Base-by-base conservation (phyloP, 2,329 filamentous ascomycete species). In the Kalaharituber pfeilii region DNA sequence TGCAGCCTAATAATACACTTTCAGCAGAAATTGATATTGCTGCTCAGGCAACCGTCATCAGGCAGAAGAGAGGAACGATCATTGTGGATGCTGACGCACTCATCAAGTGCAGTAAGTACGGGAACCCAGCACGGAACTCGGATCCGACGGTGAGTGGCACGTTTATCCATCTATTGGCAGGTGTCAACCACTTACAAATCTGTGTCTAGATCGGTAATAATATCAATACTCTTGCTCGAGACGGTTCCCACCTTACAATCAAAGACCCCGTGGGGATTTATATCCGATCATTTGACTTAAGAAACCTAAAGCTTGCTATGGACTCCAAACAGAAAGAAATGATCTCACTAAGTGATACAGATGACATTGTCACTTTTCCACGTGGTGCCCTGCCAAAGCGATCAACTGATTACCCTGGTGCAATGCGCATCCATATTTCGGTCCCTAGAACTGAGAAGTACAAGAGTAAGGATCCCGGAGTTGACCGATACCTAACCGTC, bases 21-120 rank as follows among this genome's bases (percentile, higher is more conserved):
- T 13, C 36, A 27, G 55, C 56, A 4, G 56, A 58, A 30, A 57
- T 58, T 13, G 56, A 58, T 45, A 58, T 58, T 33, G 36, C 55
- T 7, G 56, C 55, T 3, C 56, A 58, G 25, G 55, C 55, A 20
- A 58, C 56, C 24, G 51, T 58, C 24, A 33, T 54, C 15, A 50
- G 56, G 24, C n/a, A 9, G 9, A 36, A 36, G 30, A 36, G 18
- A 9, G 26, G 42, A 13, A 13, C 29, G 6, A 9, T 18, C 9
- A 52, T 58, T n/a, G 52, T 45, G 5, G 55, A 58, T 24, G 11
- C 51, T 9, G 18, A 53, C n/a, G 15, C 53, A 27, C 52, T 58
- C 20, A 58, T 58, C 25, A 53, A 53, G 11, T 53, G 51, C 39
- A 56, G 53, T 9, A n/a, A 49, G 44, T 57, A 57, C 33, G 55